phyloP scores from a whole-genome alignment of 2,329 filamentous ascomycete species.

The Phoma sp. region DNA sequence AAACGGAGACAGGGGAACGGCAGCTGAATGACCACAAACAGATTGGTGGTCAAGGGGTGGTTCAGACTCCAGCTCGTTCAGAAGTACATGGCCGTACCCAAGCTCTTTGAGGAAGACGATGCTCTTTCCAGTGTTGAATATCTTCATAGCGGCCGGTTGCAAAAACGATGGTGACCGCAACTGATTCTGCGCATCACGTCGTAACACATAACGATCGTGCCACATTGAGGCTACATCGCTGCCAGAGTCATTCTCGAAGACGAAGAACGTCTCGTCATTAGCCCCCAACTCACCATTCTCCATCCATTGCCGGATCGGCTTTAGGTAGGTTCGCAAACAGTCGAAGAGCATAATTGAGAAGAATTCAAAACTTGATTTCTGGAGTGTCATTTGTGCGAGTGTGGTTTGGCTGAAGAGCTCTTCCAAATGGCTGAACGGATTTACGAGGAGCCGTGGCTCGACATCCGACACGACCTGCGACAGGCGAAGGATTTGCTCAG shows the following conservation, averaged over 20 bases:
- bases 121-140: slow-evolving; percentile 89
- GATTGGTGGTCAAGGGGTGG: slow-evolving; percentile 62
- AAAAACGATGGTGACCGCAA: slow-evolving; percentile 79
- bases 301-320: slow-evolving; percentile 85
- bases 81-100: slow-evolving; percentile 57
- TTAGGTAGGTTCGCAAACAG: slow-evolving; percentile 82
- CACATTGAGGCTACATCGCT: slow-evolving; percentile 73
- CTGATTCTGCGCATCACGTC: slow-evolving; percentile 64
- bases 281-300: slow-evolving; percentile 73
- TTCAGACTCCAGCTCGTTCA: slow-evolving; percentile 22
- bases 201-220: slow-evolving; percentile 76
- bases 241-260: slow-evolving; percentile 65
- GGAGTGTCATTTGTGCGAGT: slow-evolving; percentile 73
- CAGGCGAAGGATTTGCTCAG: slow-evolving; percentile 66
- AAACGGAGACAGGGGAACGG: slow-evolving; percentile 68
- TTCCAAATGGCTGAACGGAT: slow-evolving; percentile 78
- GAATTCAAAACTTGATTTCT: slow-evolving; percentile 66
- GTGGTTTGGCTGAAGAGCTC: slow-evolving; percentile 75
- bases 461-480: slow-evolving; percentile 68
- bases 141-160: slow-evolving; percentile 70
- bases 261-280: slow-evolving; percentile 77
- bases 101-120: slow-evolving; percentile 82
- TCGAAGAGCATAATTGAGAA: slow-evolving; percentile 77
- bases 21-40: slow-evolving; percentile 57
- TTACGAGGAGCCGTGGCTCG: slow-evolving; percentile 49